These are phyloP conservation scores for Colletotrichum sp. DNA, from an alignment of 2,329 filamentous ascomycete species.

Conservation along the genomic window DNA sequence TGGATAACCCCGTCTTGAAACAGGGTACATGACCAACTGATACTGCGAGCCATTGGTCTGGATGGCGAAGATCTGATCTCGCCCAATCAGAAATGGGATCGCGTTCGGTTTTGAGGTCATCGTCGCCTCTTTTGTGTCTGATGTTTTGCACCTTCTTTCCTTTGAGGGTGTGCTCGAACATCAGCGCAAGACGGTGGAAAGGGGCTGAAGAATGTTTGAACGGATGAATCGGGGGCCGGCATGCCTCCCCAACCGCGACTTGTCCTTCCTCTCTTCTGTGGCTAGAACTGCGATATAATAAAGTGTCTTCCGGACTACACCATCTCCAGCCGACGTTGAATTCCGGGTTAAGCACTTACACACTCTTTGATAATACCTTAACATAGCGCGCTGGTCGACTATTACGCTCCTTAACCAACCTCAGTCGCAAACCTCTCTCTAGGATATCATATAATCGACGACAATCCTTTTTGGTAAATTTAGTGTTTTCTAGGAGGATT, in stretches of 20 bases:
- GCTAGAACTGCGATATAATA: neutral
- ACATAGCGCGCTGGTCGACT: conserved; percentile 9
- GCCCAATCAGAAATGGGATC: neutral
- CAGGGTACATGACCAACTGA: conserved; percentile 8
- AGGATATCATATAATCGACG: neutral
- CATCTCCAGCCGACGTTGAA: neutral
- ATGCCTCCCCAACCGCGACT: neutral
- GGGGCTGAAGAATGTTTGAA: conserved; percentile 3
- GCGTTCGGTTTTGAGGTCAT: conserved; percentile 2
- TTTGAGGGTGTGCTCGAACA: neutral
- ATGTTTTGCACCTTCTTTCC: conserved; percentile 8
- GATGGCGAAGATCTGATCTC: neutral
- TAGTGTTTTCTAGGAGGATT: neutral
- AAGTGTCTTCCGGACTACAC: neutral
- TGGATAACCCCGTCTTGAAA: conserved; percentile 18
- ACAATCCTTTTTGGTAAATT: neutral
- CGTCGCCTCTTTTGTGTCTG: conserved; percentile 13
- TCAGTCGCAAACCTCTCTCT: neutral
- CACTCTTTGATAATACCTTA: neutral
- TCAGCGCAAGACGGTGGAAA: conserved; percentile 4
- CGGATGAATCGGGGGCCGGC: conserved; percentile 3
- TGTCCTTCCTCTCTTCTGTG: neutral
- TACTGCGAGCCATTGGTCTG: neutral
- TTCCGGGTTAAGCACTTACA: neutral
- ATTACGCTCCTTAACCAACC: neutral